These are phyloP conservation scores for Gossypium ekmanianum DNA, from an alignment of 345 rosid species.

Conservation along the genomic window DNA sequence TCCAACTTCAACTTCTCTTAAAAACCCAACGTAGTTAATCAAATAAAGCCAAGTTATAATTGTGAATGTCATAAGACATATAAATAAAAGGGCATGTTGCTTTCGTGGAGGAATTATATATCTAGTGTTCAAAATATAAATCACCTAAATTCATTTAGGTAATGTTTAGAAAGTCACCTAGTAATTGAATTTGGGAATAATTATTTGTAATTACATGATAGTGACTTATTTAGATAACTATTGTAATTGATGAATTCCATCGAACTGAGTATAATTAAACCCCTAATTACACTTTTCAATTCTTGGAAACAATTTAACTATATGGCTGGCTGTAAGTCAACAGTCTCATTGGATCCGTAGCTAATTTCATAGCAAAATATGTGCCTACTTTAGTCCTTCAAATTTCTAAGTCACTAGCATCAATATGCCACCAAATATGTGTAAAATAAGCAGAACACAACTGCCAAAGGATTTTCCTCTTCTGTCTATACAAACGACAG, in stretches of 20 bases:
- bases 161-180: too few species aligned
- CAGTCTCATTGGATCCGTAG: neutral
- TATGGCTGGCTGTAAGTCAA: neutral
- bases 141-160: too few species aligned
- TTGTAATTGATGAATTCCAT: accelerated
- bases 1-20: too few species aligned
- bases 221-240: accelerated
- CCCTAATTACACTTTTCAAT: too few species aligned
- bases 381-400: neutral
- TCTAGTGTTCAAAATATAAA: too few species aligned
- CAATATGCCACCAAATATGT: neutral
- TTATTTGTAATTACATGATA: too few species aligned
- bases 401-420: neutral
- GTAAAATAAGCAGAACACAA: neutral
- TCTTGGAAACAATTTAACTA: neutral
- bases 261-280: accelerated
- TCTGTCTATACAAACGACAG: slow-evolving; percentile 80
- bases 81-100: too few species aligned
- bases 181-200: too few species aligned
- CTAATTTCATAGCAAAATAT: slow-evolving; percentile 1
- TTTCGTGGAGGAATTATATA: too few species aligned
- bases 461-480: slow-evolving; percentile 47
- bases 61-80: too few species aligned
- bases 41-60: too few species aligned
- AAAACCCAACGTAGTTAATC: too few species aligned